These are phyloP conservation scores for Neopestalotiopsis sp. DNA, from an alignment of 2,329 filamentous ascomycete genomes.

Conservation along the genomic window DNA sequence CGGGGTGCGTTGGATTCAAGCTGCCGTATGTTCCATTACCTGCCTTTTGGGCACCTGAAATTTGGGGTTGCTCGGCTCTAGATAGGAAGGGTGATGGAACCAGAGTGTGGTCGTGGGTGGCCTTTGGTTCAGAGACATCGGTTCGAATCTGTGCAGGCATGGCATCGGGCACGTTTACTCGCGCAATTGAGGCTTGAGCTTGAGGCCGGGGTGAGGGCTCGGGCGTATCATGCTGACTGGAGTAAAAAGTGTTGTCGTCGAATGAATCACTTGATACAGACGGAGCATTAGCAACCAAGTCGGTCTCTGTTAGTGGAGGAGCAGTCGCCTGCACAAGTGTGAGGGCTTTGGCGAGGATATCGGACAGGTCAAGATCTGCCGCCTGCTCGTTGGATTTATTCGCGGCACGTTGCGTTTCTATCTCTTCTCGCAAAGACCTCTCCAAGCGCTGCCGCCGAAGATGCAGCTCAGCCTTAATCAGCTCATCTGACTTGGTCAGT, in stretches of 20 bases:
- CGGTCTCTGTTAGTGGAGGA: conserved; percentile 62
- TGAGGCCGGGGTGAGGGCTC: conserved; percentile 56
- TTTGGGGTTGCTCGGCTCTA: conserved; percentile 15
- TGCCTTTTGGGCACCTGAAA: conserved; percentile 23
- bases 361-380: conserved; percentile 72
- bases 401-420: conserved; percentile 64
- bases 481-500: conserved; percentile 83
- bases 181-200: conserved; percentile 52
- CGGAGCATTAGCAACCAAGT: conserved; percentile 56
- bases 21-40: conserved; percentile 18
- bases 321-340: conserved; percentile 74
- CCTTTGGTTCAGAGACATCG: conserved; percentile 17
- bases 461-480: conserved; percentile 82
- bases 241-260: conserved; percentile 95
- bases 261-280: conserved; percentile 78
- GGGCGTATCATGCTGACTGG: conserved; percentile 86
- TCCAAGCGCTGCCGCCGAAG: conserved; percentile 84
- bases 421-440: conserved; percentile 75
- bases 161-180: conserved; percentile 44
- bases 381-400: conserved; percentile 56
- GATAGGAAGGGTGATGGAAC: conserved; percentile 15
- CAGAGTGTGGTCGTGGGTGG: conserved; percentile 21
- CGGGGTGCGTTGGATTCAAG: conserved; percentile 15
- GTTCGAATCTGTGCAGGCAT: conserved; percentile 42
- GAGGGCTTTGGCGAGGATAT: conserved; percentile 75